These are phyloP conservation scores for Pichia eremophila DNA, from an alignment of 805 yeast genomes.

Conservation along the genomic window DNA sequence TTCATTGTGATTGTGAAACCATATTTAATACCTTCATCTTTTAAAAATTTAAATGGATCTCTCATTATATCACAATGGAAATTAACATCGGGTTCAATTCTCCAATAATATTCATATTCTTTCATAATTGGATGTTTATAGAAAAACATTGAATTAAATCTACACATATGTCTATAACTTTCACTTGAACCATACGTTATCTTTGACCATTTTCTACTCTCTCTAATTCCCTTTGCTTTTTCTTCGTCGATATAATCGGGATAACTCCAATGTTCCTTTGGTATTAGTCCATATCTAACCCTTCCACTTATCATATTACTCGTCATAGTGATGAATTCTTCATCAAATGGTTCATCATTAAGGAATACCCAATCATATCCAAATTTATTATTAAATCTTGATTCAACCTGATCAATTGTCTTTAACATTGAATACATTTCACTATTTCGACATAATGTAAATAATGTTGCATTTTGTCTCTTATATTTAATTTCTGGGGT, in stretches of 20 bases:
- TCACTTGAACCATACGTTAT: slow-evolving; percentile 57
- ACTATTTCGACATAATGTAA: slow-evolving; percentile 34
- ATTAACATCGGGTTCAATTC: slow-evolving; percentile 48
- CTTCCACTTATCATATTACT: slow-evolving; percentile 34
- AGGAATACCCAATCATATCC: slow-evolving; percentile 40
- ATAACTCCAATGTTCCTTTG: slow-evolving; percentile 42
- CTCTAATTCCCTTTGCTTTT: slow-evolving; percentile 29
- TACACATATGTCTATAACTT: slow-evolving; percentile 66
- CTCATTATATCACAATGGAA: slow-evolving; percentile 44
- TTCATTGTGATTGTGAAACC: slow-evolving; percentile 45
- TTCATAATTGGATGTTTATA: slow-evolving; percentile 42
- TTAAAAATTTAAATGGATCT: slow-evolving; percentile 47
- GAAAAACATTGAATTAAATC: slow-evolving; percentile 42
- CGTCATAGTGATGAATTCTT: slow-evolving; percentile 32
- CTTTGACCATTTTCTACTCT: slow-evolving; percentile 24
- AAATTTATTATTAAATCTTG: slow-evolving; percentile 29
- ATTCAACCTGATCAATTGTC: slow-evolving; percentile 32
- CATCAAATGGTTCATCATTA: slow-evolving; percentile 39
- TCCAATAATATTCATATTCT: slow-evolving; percentile 52
- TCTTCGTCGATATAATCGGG: slow-evolving; percentile 38
- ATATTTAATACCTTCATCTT: slow-evolving; percentile 39
- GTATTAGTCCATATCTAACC: slow-evolving; percentile 37
- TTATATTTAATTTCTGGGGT: neutral
- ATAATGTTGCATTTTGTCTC: slow-evolving; percentile 53
- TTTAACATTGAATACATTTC: slow-evolving; percentile 33